Evolutionary conservation across 2,329 filamentous ascomycete genomes (phyloP).

Genomic region (Colletotrichum sublineola): DNA sequence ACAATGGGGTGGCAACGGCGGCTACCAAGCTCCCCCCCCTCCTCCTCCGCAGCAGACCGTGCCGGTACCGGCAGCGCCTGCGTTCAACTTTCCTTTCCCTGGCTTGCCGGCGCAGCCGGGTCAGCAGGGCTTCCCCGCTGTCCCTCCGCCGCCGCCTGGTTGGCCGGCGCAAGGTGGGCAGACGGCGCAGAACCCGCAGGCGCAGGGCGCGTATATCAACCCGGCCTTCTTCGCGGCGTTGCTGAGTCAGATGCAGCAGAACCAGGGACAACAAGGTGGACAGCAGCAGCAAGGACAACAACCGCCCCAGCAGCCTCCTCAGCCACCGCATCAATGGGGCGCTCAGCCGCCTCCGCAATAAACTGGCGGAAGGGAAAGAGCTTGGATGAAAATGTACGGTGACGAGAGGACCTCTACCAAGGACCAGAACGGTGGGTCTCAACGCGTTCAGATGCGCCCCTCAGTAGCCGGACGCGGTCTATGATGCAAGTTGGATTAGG

Average conservation of each 20-base stretch:
- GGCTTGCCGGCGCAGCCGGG: constrained; percentile 55
- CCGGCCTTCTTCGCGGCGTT: constrained; percentile 68
- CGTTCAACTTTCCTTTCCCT: constrained; percentile 60
- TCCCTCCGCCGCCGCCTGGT: constrained; percentile 58
- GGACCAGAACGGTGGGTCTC: not conserved
- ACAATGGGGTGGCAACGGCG: constrained; percentile 48
- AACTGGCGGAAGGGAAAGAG: not conserved
- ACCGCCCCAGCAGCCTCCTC: constrained; percentile 49
- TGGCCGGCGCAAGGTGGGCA: constrained; percentile 52
- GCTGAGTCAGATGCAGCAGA: constrained; percentile 59
- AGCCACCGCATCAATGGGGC: constrained; percentile 36
- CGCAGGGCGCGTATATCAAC: constrained; percentile 63
- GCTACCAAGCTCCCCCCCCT: constrained; percentile 26
- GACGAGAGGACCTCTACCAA: not conserved
- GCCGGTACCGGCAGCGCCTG: constrained; percentile 48
- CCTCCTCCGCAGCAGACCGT: constrained; percentile 42
- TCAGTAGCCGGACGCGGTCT: not conserved
- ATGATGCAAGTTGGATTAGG: not conserved
- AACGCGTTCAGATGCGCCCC: not conserved
- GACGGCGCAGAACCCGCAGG: constrained; percentile 50
- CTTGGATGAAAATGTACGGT: not conserved
- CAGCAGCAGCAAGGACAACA: constrained; percentile 45
- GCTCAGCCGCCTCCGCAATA: constrained; percentile 35
- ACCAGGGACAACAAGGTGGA: constrained; percentile 45
- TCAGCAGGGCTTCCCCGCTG: constrained; percentile 51